Conservation (phyloP, 768 basidiomycete genomes). For the Termitomyces sp. region DNA sequence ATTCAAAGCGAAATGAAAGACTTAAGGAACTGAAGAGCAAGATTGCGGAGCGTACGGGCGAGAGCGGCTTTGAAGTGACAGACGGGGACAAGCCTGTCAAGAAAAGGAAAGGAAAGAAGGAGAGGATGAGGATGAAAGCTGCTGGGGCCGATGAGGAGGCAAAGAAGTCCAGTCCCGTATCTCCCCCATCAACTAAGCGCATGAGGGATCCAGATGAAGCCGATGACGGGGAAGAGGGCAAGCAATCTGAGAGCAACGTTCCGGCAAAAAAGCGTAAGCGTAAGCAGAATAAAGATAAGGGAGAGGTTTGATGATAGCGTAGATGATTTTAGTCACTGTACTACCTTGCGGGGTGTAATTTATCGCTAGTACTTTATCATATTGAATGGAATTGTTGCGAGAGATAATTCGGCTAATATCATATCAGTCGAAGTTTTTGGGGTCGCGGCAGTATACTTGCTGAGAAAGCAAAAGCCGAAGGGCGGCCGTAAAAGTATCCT, state of each 20-base stretch:
- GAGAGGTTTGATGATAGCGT: neutral
- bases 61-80: slow-evolving; percentile 14
- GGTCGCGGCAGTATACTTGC: slow-evolving; percentile 16
- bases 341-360: neutral
- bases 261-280: slow-evolving; percentile 27
- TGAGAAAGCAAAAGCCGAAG: slow-evolving; percentile 18
- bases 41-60: slow-evolving; percentile 39
- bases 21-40: slow-evolving; percentile 68
- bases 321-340: neutral
- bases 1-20: slow-evolving; percentile 54
- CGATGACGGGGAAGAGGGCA: slow-evolving; percentile 45
- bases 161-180: slow-evolving; percentile 1
- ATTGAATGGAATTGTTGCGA: neutral
- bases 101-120: slow-evolving; percentile 69
- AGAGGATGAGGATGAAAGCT: slow-evolving; percentile 47
- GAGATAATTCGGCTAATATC: slow-evolving; percentile 20
- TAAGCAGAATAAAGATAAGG: slow-evolving; percentile 17
- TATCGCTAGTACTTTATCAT: slow-evolving; percentile 8
- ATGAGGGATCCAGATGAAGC: slow-evolving; percentile 19
- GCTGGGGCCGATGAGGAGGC: slow-evolving; percentile 17
- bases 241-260: slow-evolving; percentile 7
- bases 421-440: slow-evolving; percentile 25
- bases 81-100: slow-evolving; percentile 30
- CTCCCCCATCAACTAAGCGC: slow-evolving; percentile 9
- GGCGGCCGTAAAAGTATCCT: neutral